These are phyloP conservation scores for Venturia oleaginea DNA, from an alignment of 2,329 filamentous ascomycete genomes.

Conservation along the genomic window DNA sequence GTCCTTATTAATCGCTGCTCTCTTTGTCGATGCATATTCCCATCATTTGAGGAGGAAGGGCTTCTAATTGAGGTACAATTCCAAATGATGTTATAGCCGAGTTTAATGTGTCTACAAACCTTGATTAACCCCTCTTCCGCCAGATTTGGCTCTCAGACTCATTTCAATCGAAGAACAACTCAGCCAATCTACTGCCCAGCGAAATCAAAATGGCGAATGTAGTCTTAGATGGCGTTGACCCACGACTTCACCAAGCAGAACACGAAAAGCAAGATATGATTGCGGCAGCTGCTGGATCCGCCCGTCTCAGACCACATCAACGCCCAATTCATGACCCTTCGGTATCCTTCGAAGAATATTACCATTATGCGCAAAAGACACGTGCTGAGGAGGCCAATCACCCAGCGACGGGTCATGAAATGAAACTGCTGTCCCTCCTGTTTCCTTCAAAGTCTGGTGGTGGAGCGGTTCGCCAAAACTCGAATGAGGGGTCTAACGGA, in stretches of 20 bases:
- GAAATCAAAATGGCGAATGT: neutral
- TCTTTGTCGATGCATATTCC: neutral
- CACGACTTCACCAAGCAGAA: neutral
- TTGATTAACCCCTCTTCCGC: neutral
- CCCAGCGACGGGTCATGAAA: slow-evolving; percentile 8
- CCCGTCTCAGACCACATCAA: slow-evolving; percentile 7
- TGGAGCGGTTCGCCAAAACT: neutral
- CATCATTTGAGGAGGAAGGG: neutral
- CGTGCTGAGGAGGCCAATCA: slow-evolving; percentile 16
- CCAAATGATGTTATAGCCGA: neutral
- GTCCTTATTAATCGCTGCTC: neutral
- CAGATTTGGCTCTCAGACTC: neutral
- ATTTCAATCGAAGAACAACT: neutral
- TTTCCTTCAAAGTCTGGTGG: slow-evolving; percentile 4
- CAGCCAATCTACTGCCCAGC: neutral
- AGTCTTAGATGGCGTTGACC: neutral
- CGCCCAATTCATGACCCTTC: slow-evolving; percentile 16
- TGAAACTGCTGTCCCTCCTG: neutral
- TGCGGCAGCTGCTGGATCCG: neutral
- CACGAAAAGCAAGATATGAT: neutral
- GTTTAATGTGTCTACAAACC: neutral
- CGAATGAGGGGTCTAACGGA: neutral
- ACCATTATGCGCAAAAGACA: slow-evolving; percentile 17
- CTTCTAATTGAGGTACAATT: neutral
- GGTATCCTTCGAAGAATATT: slow-evolving; percentile 22